Evolutionary conservation across 2,329 filamentous ascomycete species (phyloP).

Genomic region (Calonectria montana): DNA sequence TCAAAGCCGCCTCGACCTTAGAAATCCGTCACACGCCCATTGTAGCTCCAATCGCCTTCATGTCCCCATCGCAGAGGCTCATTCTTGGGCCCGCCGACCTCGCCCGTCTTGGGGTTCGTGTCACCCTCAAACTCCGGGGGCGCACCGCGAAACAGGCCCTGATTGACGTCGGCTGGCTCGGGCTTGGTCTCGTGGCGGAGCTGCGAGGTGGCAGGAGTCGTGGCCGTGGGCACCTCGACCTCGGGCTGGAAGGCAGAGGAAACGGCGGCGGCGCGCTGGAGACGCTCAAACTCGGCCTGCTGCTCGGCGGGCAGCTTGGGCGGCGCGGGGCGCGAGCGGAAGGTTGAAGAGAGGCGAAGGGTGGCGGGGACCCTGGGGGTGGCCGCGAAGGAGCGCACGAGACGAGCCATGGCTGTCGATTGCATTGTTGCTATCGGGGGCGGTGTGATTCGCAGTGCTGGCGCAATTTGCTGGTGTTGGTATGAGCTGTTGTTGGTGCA

Average conservation of each 20-base stretch:
- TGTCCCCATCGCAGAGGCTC: constrained; percentile 91
- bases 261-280: constrained; percentile 73
- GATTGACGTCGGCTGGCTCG: constrained; percentile 58
- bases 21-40: constrained; percentile 95
- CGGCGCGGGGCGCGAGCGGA: constrained; percentile 73
- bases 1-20: constrained; percentile 40
- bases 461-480: not conserved
- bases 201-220: constrained; percentile 41
- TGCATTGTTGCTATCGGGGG: not conserved
- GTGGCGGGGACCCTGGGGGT: constrained; percentile 23
- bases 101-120: constrained; percentile 90
- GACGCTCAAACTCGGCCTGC: constrained; percentile 89
- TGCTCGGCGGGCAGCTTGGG: constrained; percentile 89
- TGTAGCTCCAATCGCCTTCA: constrained; percentile 87
- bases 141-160: constrained; percentile 78
- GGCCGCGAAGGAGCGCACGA: constrained; percentile 29
- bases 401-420: constrained; percentile 32
- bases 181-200: constrained; percentile 32
- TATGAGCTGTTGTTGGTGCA: not conserved
- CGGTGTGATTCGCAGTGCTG: not conserved
- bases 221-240: constrained; percentile 21
- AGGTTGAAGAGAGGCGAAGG: constrained; percentile 53
- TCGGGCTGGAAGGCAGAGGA: constrained; percentile 56
- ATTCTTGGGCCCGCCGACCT: constrained; percentile 97
- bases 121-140: constrained; percentile 95